Conservation (phyloP, 345 rosid genomes). For the Theobroma cacao region DNA sequence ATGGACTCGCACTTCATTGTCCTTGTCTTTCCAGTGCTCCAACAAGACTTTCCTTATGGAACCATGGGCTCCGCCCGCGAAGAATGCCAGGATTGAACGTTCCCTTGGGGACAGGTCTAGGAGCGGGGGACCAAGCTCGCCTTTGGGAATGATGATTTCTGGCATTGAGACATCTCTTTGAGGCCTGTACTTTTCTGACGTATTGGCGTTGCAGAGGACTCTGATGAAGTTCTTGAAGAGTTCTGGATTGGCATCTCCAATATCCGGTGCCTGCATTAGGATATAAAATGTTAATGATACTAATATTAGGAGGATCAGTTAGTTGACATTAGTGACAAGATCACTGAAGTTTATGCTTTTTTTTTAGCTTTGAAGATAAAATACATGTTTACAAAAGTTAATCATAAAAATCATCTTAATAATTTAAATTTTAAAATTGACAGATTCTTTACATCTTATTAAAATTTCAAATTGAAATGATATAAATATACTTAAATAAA, state of each 20-base stretch:
- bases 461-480: too few species aligned
- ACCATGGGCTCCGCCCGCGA: slow-evolving; percentile 61
- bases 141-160: slow-evolving; percentile 28
- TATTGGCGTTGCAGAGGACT: slow-evolving; percentile 80
- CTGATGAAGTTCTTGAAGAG: slow-evolving; percentile 54
- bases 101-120: slow-evolving; percentile 22
- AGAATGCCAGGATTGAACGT: slow-evolving; percentile 55
- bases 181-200: slow-evolving; percentile 59
- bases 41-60: slow-evolving; percentile 39
- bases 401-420: too few species aligned
- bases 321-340: too few species aligned
- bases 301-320: too few species aligned
- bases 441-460: too few species aligned
- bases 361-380: too few species aligned
- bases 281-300: too few species aligned
- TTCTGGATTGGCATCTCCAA: slow-evolving; percentile 38
- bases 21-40: slow-evolving; percentile 57
- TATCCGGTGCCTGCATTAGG: slow-evolving; percentile 51
- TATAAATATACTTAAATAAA: too few species aligned
- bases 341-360: too few species aligned
- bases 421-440: too few species aligned
- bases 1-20: slow-evolving; percentile 42
- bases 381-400: too few species aligned
- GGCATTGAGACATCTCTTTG: slow-evolving; percentile 58
- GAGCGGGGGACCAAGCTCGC: slow-evolving; percentile 25